A percentile compares a stretch with the other conserved stretches of the same genome.
phyloP scores from a whole-genome alignment of 768 basidiomycete genomes.

The Tricholoma furcatifolium region DNA sequence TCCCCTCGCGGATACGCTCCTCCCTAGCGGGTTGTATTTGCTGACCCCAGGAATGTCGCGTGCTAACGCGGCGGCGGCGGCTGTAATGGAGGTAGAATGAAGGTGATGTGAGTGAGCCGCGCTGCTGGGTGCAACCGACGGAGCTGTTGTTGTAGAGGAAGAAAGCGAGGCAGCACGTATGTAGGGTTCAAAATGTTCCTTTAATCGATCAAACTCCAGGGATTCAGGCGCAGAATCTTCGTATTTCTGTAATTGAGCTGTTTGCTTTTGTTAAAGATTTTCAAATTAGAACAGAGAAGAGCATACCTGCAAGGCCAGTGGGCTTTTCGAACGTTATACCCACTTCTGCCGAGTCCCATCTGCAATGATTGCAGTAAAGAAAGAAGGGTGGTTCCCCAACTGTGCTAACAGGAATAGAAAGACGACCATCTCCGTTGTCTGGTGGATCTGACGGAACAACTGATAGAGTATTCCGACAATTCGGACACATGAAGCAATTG shows the following conservation, averaged over 20 bases:
- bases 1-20: constrained; percentile 41
- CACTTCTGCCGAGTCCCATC: constrained; percentile 92
- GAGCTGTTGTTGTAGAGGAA: constrained; percentile 53
- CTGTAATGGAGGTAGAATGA: constrained; percentile 81
- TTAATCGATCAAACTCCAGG: constrained; percentile 89
- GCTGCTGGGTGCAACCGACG: constrained; percentile 43
- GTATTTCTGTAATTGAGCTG: constrained; percentile 88
- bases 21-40: constrained; percentile 69
- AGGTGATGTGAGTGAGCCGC: constrained; percentile 66
- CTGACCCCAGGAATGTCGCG: constrained; percentile 83
- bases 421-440: constrained; percentile 56
- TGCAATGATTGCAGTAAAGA: constrained; percentile 87
- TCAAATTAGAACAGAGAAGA: constrained; percentile 18
- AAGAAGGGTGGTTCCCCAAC: constrained; percentile 89
- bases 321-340: constrained; percentile 96
- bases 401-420: constrained; percentile 50
- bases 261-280: constrained; percentile 3
- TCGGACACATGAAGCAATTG: constrained; percentile 96
- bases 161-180: constrained; percentile 80
- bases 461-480: constrained; percentile 85
- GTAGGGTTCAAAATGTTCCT: constrained; percentile 97
- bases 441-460: constrained; percentile 89
- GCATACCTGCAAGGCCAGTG: constrained; percentile 84
- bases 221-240: constrained; percentile 85
- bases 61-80: constrained; percentile 85